Conservation (phyloP, 208 protist species). For the Wallacemonas sp. region DNA sequence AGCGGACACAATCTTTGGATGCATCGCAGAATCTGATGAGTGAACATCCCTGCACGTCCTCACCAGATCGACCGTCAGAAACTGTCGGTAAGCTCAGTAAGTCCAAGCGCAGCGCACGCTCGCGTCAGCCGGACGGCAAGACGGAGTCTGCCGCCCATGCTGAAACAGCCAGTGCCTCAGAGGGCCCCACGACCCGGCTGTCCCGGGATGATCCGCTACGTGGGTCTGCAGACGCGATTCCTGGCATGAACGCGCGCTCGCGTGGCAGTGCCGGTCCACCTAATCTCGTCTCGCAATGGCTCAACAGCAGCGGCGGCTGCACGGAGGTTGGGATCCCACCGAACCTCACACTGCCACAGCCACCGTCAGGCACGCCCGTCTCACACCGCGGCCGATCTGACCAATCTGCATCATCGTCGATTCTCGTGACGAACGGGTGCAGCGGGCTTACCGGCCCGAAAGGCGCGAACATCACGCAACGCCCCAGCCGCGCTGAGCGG, state of each 20-base stretch:
- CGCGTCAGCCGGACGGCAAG: too few relatives aligned
- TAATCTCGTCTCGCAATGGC: too few relatives aligned
- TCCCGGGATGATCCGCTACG: neutral
- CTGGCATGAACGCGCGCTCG: neutral
- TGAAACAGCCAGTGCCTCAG: neutral
- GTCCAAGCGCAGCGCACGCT: too few relatives aligned
- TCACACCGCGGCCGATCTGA: neutral
- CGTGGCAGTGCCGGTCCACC: neutral
- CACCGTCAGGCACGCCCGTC: neutral
- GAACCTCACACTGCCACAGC: neutral
- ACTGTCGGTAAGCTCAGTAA: too few relatives aligned
- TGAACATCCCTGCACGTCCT: too few relatives aligned
- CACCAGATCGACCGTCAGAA: too few relatives aligned
- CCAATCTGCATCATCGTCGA: neutral
- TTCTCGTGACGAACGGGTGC: conserved; percentile 6
- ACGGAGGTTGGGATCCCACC: too few relatives aligned
- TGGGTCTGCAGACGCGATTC: too few relatives aligned
- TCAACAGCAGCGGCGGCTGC: too few relatives aligned
- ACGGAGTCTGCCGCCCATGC: too few relatives aligned
- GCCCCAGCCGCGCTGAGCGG: neutral
- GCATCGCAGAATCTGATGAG: too few relatives aligned
- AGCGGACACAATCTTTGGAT: too few relatives aligned
- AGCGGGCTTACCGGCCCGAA: neutral
- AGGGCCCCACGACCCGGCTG: neutral
- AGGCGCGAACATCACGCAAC: neutral